Base-by-base conservation (phyloP, 1,284 basidiomycete genomes). In the Agaricales sp. region DNA sequence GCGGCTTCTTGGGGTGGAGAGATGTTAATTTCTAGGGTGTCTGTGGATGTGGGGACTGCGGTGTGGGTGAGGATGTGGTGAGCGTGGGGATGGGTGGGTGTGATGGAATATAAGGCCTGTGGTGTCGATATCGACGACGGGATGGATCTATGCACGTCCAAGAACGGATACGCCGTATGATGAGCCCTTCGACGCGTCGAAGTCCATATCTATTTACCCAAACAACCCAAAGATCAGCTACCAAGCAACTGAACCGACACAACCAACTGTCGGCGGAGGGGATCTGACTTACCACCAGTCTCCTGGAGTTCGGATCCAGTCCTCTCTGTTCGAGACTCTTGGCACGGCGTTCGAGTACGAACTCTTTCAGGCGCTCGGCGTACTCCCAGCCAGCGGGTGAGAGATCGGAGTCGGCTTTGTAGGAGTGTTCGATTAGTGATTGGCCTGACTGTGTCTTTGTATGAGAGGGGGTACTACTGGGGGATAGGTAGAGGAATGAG, bases 201-300 rank as follows among this genome's bases (percentile, higher is more conserved):
- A 0, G 94, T 96, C 96, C 96, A 99, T 26, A 99, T 89, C 89
- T 96, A n/a, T n/a, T n/a, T n/a, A n/a, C n/a, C n/a, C n/a, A n/a
- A n/a, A n/a, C n/a, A 52, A 16, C n/a, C n/a, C n/a, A 25, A 8
- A 43, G 8, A 16, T 19, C 41, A 19, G 12, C 46, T 46, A 23
- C 26, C 19, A 38, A 16, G 12, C 16, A 37, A 37, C 44, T 14
- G 18, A 48, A 30, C 14, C 16, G n/a, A n/a, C n/a, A n/a, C n/a
- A n/a, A n/a, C n/a, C n/a, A n/a, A n/a, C n/a, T n/a, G n/a, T n/a
- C n/a, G n/a, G n/a, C n/a, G n/a, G n/a, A n/a, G n/a, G n/a, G n/a
- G 46, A 4, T 60, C 13, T 14, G 25, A 68, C 82, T 49, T 66
- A 90, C 91, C 51, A 90, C 82, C 2, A 92, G 73, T 50, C 82